Evolutionary conservation across 345 rosid species (phyloP).

Genomic region (Linum trigynum): DNA sequence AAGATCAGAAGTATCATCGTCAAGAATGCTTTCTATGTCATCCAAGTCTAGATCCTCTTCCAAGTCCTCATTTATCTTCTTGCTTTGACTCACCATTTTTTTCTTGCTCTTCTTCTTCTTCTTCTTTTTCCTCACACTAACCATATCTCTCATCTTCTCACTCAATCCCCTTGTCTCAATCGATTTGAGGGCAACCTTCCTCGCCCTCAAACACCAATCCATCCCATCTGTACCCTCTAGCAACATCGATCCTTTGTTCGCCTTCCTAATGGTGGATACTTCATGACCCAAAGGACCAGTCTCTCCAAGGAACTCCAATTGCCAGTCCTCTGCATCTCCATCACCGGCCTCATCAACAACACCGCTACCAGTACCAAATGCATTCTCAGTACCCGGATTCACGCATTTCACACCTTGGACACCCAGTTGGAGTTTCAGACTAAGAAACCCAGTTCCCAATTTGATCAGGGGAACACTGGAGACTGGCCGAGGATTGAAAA

Average conservation of each 20-base stretch:
- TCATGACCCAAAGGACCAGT: conserved; percentile 51
- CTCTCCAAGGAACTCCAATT: conserved; percentile 63
- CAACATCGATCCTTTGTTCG: conserved; percentile 31
- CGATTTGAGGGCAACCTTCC: conserved; percentile 59
- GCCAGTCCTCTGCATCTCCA: conserved; percentile 50
- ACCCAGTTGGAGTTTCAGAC: conserved; percentile 14
- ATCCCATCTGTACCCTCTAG: conserved; percentile 53
- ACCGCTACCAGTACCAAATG: conserved; percentile 10
- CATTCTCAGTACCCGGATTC: conserved; percentile 16
- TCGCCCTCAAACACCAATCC: conserved; percentile 92
- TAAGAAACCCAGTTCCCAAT: conserved; percentile 18
- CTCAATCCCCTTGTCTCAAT: conserved; percentile 69
- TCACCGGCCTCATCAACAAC: conserved; percentile 12
- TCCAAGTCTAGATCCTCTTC: conserved; percentile 22
- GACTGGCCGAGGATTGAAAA: conserved; percentile 20
- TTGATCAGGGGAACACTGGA: conserved; percentile 19
- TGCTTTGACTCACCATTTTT: conserved; percentile 22
- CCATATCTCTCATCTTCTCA: conserved; percentile 38
- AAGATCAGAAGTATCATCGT: conserved; percentile 26
- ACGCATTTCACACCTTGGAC: conserved; percentile 14
- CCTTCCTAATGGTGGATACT: conserved; percentile 58
- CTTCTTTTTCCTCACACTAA: conserved; percentile 49
- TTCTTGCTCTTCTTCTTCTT: conserved; percentile 40
- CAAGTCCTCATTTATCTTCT: conserved; percentile 23
- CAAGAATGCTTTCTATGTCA: conserved; percentile 13